Percentiles rank a stretch among this genome's conserved stretches.
These are phyloP conservation scores for Exophiala bonariae DNA, from an alignment of 2,329 filamentous ascomycete genomes.

Conservation along the genomic window DNA sequence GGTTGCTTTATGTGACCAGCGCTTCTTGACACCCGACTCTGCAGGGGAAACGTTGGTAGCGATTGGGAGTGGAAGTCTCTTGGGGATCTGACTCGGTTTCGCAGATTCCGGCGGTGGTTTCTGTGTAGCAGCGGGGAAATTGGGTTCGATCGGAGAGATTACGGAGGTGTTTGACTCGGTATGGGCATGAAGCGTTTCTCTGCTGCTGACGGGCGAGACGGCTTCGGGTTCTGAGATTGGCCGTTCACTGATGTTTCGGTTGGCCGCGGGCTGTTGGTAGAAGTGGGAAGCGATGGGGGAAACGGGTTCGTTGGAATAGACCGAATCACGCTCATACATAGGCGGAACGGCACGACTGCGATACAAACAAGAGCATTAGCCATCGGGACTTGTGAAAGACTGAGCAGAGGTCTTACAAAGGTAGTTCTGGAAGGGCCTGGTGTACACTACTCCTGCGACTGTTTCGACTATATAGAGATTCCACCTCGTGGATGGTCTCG, in stretches of 20 bases:
- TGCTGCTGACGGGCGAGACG: slow-evolving; percentile 30
- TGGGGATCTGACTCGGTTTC: slow-evolving; percentile 22
- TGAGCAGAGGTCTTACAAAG: slow-evolving; percentile 35
- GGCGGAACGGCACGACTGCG: slow-evolving; percentile 26
- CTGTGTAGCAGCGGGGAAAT: slow-evolving; percentile 30
- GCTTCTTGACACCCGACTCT: slow-evolving; percentile 22
- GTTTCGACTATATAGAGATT: slow-evolving; percentile 33
- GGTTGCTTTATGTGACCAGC: slow-evolving; percentile 25
- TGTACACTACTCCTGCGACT: slow-evolving; percentile 28
- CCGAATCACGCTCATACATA: slow-evolving; percentile 16
- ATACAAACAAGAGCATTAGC: slow-evolving; percentile 1
- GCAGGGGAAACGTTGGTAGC: slow-evolving; percentile 17
- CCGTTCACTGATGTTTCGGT: neutral
- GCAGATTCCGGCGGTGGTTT: slow-evolving; percentile 14
- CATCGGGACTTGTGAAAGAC: slow-evolving; percentile 6
- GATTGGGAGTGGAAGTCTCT: slow-evolving; percentile 28
- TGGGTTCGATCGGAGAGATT: slow-evolving; percentile 31
- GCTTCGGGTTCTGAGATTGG: slow-evolving; percentile 8
- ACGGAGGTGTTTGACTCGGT: slow-evolving; percentile 25
- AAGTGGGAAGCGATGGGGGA: slow-evolving; percentile 59
- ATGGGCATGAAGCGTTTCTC: slow-evolving; percentile 19
- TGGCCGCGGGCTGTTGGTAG: slow-evolving; percentile 48
- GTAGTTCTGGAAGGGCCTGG: slow-evolving; percentile 38
- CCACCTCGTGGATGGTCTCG: slow-evolving; percentile 36
- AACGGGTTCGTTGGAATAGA: slow-evolving; percentile 18